Base-by-base conservation (phyloP, 768 basidiomycete species). In the Psilocybe sp. region DNA sequence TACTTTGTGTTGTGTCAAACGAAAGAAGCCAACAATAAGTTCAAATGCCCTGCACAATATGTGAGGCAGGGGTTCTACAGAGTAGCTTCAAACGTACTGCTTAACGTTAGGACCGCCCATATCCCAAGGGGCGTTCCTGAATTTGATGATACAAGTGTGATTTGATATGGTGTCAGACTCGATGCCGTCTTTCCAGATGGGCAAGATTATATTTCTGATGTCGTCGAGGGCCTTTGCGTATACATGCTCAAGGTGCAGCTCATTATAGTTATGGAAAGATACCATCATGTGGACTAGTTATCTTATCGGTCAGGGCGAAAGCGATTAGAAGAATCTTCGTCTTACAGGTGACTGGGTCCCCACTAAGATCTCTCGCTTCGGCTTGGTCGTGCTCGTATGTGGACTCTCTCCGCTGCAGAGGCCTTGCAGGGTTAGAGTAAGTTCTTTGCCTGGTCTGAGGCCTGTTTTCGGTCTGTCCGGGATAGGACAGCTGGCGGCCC, bases 171-270 rank as follows among this genome's bases (percentile, higher is more conserved):
- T 59, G 52, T 81, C 76, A 15, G 70, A 60, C 37, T 77, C 76
- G 40, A 84, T 66, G 1, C 88, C 87, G n/a, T 79, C 75, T 18
- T 78, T 78, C 88, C 88, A 91, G 61, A 84, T 68, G 12, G 78
- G 77, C 56, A 83, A 71, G 18, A 90, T 72, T 2, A 69, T 64
- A 36, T 76, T 70, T 50, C 79, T 70, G 37, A 90, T 73, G 55
- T 86, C 85, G 33, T 80, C 76, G 42, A 85, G 66, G 1, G 80
- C 82, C 4, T 72, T 65, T 36, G 69, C 64, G 50, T 73, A 69
- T 33, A 78, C 67, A 49, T 78, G 75, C 54, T 84, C 81, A 42
- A 82, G 69, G 42, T 76, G 76, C 39, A 90, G 66, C 65, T 88
- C 84, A 57, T 80, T 84, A 49, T 79, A 77, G 38, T 81, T 78